These are phyloP conservation scores for Biancaea sappan DNA, from an alignment of 306 rosid genomes.

Conservation along the genomic window DNA sequence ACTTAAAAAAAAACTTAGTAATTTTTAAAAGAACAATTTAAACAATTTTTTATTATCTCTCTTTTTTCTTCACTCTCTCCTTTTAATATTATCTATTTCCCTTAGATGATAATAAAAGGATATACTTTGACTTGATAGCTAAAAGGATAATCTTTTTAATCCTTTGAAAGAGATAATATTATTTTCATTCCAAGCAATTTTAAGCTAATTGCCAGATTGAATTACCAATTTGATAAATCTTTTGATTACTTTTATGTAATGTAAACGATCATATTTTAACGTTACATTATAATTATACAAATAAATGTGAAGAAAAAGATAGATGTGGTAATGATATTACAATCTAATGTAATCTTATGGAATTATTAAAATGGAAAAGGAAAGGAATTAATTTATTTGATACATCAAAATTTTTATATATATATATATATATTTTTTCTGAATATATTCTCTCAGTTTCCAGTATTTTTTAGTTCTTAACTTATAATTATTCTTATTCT, in stretches of 20 bases:
- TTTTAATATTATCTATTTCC: no score
- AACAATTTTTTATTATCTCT: no score
- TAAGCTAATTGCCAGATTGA: not conserved
- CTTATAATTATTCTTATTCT: not conserved
- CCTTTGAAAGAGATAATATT: not conserved
- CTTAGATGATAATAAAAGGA: no score
- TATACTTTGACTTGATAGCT: no score
- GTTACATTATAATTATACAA: not conserved
- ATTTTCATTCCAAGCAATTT: not conserved
- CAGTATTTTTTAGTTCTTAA: not conserved
- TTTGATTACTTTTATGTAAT: not conserved
- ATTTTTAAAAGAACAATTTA: no score
- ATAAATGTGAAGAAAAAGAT: not conserved
- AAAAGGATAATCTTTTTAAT: no score
- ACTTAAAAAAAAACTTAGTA: no score
- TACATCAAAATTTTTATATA: not conserved
- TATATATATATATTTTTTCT: not conserved
- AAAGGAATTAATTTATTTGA: not conserved
- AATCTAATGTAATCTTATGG: not conserved
- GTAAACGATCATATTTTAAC: not conserved
- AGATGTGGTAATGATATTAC: not conserved
- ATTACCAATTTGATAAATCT: not conserved
- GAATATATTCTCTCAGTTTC: slow-evolving; percentile 13
- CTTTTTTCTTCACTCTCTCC: no score
- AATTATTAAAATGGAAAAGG: not conserved